Evolutionary conservation across 2,329 filamentous ascomycete species (phyloP).

Genomic region (Fusarium redolens): DNA sequence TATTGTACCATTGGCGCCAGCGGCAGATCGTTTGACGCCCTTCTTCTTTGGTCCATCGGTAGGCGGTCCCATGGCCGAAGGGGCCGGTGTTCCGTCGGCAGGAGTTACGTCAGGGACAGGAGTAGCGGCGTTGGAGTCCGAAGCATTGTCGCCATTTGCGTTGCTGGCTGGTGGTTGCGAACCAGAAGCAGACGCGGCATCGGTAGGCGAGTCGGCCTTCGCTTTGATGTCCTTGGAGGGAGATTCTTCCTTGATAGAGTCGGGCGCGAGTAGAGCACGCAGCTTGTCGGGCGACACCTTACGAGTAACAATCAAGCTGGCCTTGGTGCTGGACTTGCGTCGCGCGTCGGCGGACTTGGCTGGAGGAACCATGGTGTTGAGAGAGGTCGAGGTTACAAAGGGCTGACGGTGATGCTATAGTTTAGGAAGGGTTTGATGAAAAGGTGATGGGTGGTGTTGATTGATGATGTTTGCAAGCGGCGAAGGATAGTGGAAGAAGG

Average conservation of each 20-base stretch:
- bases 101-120: constrained; percentile 65
- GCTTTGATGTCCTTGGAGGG: constrained; percentile 53
- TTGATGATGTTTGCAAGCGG: constrained; percentile 16
- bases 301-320: constrained; percentile 61
- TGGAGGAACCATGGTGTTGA: constrained; percentile 50
- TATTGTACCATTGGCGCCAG: constrained; percentile 69
- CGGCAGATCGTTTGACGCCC: constrained; percentile 75
- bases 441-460: background rate
- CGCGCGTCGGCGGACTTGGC: constrained; percentile 51
- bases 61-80: constrained; percentile 69
- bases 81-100: constrained; percentile 62
- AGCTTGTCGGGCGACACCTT: constrained; percentile 63
- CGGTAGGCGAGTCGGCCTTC: constrained; percentile 58
- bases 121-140: constrained; percentile 70
- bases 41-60: constrained; percentile 78
- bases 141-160: constrained; percentile 66
- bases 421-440: constrained; percentile 10
- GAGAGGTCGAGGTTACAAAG: constrained; percentile 9
- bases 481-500: constrained; percentile 19
- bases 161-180: constrained; percentile 48
- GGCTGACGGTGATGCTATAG: constrained; percentile 24
- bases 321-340: constrained; percentile 54
- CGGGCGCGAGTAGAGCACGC: constrained; percentile 60
- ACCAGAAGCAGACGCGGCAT: constrained; percentile 52
- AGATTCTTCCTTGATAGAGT: constrained; percentile 57